phyloP scores from a whole-genome alignment of 108 stramenopile genomes.

The Cyclotella choctawhatcheeana region DNA sequence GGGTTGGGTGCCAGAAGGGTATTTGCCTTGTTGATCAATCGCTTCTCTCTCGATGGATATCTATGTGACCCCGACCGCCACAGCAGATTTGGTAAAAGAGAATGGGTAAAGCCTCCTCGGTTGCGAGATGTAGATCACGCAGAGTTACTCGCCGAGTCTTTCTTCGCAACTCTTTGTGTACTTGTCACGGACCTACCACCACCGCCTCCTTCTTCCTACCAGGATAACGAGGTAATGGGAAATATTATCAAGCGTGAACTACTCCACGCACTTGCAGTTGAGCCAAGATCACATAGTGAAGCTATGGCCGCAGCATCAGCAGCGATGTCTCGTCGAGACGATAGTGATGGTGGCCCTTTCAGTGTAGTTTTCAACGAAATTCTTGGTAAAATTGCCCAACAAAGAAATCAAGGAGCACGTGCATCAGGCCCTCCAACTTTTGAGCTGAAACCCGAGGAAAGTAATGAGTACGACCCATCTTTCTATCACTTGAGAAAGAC shows the following conservation, averaged over 20 bases:
- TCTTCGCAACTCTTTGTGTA: conserved; percentile 83
- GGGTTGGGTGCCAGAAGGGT: conserved; percentile 85
- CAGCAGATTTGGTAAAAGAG: conserved; percentile 40
- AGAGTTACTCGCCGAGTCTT: conserved; percentile 76
- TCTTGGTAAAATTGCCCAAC: conserved; percentile 71
- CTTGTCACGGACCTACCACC: conserved; percentile 87
- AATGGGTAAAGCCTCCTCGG: conserved; percentile 85
- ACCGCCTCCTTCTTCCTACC: conserved; percentile 70
- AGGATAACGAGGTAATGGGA: conserved; percentile 63
- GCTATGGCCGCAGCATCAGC: conserved; percentile 80
- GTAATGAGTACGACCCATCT: conserved; percentile 92
- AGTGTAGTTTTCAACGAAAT: conserved; percentile 75
- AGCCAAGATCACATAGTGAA: conserved; percentile 89
- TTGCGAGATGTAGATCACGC: conserved; percentile 87
- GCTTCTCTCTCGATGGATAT: conserved; percentile 87
- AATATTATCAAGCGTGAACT: conserved; percentile 85
- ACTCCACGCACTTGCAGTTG: conserved; percentile 89
- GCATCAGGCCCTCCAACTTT: conserved; percentile 76
- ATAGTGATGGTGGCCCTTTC: conserved; percentile 73
- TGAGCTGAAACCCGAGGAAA: conserved; percentile 77
- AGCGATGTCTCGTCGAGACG: conserved; percentile 76
- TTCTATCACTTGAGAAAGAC: conserved; percentile 86
- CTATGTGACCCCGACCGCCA: conserved; percentile 85
- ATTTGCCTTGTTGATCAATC: conserved; percentile 70
- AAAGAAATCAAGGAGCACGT: conserved; percentile 71